These are phyloP conservation scores for Brassica cretica DNA, from an alignment of 345 rosid species.

Conservation along the genomic window DNA sequence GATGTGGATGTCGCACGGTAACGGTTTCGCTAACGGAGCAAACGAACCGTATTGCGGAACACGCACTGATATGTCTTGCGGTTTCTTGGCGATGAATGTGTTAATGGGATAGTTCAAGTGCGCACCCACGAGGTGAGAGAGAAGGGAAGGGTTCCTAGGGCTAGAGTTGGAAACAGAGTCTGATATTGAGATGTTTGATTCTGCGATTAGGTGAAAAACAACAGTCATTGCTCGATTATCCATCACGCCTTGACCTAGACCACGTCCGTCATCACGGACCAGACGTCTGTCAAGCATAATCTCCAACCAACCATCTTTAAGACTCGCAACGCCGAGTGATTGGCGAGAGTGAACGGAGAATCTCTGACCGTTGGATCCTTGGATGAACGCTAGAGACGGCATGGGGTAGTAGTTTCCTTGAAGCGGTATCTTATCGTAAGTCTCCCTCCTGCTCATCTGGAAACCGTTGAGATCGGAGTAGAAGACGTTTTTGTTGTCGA, in stretches of 20 bases:
- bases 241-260: slow-evolving; percentile 96
- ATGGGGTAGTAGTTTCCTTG: slow-evolving; percentile 99
- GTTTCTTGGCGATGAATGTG: slow-evolving; percentile 73
- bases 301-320: slow-evolving; percentile 87
- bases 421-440: slow-evolving; percentile 90
- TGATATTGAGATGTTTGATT: slow-evolving; percentile 66
- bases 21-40: slow-evolving; percentile 67
- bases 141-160: slow-evolving; percentile 79
- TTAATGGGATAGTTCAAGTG: slow-evolving; percentile 84
- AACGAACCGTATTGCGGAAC: slow-evolving; percentile 51
- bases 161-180: slow-evolving; percentile 45
- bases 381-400: slow-evolving; percentile 92
- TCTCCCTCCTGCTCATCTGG: slow-evolving; percentile 97
- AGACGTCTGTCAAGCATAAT: slow-evolving; percentile 94
- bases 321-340: slow-evolving; percentile 81
- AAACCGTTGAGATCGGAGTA: slow-evolving; percentile 95
- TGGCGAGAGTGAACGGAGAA: slow-evolving; percentile 92
- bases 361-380: slow-evolving; percentile 78
- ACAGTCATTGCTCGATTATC: slow-evolving; percentile 83
- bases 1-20: slow-evolving; percentile 90
- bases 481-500: slow-evolving; percentile 66
- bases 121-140: slow-evolving; percentile 71
- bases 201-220: slow-evolving; percentile 69
- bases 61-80: slow-evolving; percentile 62
- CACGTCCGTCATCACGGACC: slow-evolving; percentile 88